Conservation (phyloP, 2,329 filamentous ascomycete genomes). For the Ascochyta viciae-villosae region DNA sequence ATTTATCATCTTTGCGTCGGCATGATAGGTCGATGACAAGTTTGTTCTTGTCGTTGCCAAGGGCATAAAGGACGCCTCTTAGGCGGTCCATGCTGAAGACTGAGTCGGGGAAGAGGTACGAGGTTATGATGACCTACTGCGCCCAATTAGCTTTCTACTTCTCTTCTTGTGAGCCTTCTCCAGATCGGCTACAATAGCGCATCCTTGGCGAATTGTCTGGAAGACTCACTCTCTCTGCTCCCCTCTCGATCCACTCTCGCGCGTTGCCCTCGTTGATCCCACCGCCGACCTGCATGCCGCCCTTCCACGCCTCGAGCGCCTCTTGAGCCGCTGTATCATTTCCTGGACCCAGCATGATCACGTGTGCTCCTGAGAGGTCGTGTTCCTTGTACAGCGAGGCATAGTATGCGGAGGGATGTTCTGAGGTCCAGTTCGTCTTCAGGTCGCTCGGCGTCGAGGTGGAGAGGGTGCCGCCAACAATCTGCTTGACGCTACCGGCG, state of each 20-base stretch:
- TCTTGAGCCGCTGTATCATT: slow-evolving; percentile 82
- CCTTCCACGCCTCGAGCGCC: slow-evolving; percentile 79
- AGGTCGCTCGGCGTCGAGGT: slow-evolving; percentile 54
- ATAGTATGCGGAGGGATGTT: slow-evolving; percentile 81
- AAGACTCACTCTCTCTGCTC: slow-evolving; percentile 84
- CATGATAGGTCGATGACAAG: slow-evolving; percentile 97
- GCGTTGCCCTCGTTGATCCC: slow-evolving; percentile 90
- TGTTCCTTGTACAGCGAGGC: slow-evolving; percentile 81
- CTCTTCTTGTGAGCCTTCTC: not conserved
- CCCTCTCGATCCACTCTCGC: slow-evolving; percentile 81
- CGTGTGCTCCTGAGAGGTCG: slow-evolving; percentile 79
- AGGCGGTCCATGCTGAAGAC: slow-evolving; percentile 81
- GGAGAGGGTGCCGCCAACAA: slow-evolving; percentile 87
- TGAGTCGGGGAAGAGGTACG: slow-evolving; percentile 86
- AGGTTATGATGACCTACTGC: slow-evolving; percentile 92
- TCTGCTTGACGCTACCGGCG: slow-evolving; percentile 97
- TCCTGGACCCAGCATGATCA: slow-evolving; percentile 93
- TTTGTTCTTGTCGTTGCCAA: slow-evolving; percentile 77
- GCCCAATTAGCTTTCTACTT: slow-evolving; percentile 21
- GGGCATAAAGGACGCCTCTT: slow-evolving; percentile 72
- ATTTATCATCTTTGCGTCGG: slow-evolving; percentile 74
- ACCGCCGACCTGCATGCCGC: slow-evolving; percentile 87
- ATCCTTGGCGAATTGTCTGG: not conserved
- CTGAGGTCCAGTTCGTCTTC: slow-evolving; percentile 92
- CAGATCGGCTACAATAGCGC: too few species aligned